Conservation (phyloP, 768 basidiomycete genomes). For the Panellus pusillus region DNA sequence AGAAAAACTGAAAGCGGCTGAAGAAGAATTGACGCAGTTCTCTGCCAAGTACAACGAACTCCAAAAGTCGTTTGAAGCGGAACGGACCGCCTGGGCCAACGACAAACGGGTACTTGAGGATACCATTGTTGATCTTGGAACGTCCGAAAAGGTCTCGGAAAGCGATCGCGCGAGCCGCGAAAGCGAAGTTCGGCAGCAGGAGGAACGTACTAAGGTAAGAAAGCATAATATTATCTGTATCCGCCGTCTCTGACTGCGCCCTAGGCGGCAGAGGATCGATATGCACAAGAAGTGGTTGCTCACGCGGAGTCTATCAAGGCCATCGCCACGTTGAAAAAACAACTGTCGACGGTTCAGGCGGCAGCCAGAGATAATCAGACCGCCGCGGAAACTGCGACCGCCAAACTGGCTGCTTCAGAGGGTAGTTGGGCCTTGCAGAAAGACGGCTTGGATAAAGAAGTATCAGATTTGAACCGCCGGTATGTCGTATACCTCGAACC, state of each 20-base stretch:
- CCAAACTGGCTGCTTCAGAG: constrained; percentile 71
- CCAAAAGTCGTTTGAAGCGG: constrained; percentile 65
- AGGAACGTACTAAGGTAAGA: constrained; percentile 66
- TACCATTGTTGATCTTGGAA: constrained; percentile 77
- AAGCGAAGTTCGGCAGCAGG: constrained; percentile 62
- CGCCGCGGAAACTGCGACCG: constrained; percentile 70
- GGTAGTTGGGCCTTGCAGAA: constrained; percentile 81
- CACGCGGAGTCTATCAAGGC: constrained; percentile 85
- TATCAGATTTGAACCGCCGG: constrained; percentile 71
- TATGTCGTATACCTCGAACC: constrained; percentile 30
- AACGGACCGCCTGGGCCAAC: constrained; percentile 67
- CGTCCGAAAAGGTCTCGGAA: constrained; percentile 67
- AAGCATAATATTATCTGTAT: constrained; percentile 6
- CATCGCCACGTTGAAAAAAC: constrained; percentile 62
- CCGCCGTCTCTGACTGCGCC: background rate
- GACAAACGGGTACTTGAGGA: constrained; percentile 85
- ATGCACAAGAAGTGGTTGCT: constrained; percentile 76
- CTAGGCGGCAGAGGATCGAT: constrained; percentile 77
- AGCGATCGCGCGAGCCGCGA: constrained; percentile 64
- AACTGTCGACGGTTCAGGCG: constrained; percentile 53
- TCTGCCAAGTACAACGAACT: constrained; percentile 54
- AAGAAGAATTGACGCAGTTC: constrained; percentile 53
- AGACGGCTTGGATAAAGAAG: constrained; percentile 76
- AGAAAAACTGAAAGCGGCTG: constrained; percentile 55
- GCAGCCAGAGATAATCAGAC: constrained; percentile 58